Evolutionary conservation across 345 rosid genomes (phyloP).

Genomic region (Kernera saxatilis): DNA sequence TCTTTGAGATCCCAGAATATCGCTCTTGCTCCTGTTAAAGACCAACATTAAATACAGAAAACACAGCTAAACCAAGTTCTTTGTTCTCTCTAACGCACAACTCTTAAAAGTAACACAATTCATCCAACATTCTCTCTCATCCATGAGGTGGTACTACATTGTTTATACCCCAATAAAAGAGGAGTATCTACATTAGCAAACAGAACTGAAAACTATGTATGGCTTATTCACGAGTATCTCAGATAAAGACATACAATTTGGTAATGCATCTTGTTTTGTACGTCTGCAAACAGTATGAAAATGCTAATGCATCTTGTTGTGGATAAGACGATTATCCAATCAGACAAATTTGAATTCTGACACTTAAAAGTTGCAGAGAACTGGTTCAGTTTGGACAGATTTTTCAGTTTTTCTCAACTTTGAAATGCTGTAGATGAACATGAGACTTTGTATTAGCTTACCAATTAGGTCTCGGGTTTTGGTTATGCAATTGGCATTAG

Average conservation of each 20-base stretch:
- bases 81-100: background rate
- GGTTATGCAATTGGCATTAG: constrained; percentile 47
- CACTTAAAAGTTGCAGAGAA: background rate
- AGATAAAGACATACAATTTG: background rate
- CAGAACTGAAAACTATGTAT: background rate
- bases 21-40: constrained; percentile 61
- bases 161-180: background rate
- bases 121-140: background rate
- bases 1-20: constrained; percentile 93
- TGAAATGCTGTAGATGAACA: background rate
- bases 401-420: background rate
- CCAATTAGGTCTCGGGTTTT: constrained; percentile 67
- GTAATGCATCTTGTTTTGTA: background rate
- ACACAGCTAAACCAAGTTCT: background rate
- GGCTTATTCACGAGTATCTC: background rate
- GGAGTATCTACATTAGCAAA: background rate
- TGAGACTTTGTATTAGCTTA: constrained; percentile 35
- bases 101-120: background rate
- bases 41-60: background rate
- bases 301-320: background rate
- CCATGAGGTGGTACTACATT: background rate
- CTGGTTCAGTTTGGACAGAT: background rate
- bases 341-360: background rate
- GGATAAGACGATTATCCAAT: background rate
- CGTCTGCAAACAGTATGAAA: background rate